Evolutionary conservation across 1,284 basidiomycete species (phyloP), one percentile per base, ranked within the genome.

Genomic region (Mrakiaceae sp.): DNA sequence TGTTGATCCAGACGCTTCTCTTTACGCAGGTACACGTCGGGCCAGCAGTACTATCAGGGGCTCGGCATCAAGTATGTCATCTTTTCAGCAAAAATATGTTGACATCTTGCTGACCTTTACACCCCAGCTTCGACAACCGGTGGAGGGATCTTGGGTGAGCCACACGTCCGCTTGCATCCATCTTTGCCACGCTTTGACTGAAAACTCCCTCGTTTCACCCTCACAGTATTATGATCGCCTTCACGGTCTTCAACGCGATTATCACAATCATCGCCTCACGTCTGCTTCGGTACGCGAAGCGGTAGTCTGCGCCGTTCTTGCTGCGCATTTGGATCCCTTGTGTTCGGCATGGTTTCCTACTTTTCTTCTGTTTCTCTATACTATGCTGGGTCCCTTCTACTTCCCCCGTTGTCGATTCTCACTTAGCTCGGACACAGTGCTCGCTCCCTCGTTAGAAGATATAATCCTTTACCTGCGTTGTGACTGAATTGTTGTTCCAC

Each of bases 71-170:
- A 27, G 27, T 27, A 27, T 27, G 27, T 27, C 27, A 27, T 27
- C 1, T 27, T 1, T 27, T 27, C 27, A 27, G 27, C 27, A 27
- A 27, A 27, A 1, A 27, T 27, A 27, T 27, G 27, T 27, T 27
- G 2, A 27, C 27, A 27, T 2, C 1, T 27, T 27, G 27, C 27
- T 27, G 27, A 27, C 27, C 27, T 27, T 27, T 27, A 27, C 27
- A 27, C 27, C 27, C 27, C 27, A 73, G 72, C 1, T 92, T 81
- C 71, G 75, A 77, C 4, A 77, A 82, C 39, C 78, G 87, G 39
- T 90, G 87, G 85, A 79, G 88, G 69, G 87, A 90, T 69, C 81
- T 81, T 3, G 88, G 83, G 66, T 76, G 89, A 50, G 82, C 82
- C 67, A 71, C 79, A 77, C 16, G n/a, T 62, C 8, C 9, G 43